Percentiles rank a stretch among this genome's conserved stretches.
phyloP scores from a whole-genome alignment of 2,329 filamentous ascomycete species.

The Thelonectria discophora region DNA sequence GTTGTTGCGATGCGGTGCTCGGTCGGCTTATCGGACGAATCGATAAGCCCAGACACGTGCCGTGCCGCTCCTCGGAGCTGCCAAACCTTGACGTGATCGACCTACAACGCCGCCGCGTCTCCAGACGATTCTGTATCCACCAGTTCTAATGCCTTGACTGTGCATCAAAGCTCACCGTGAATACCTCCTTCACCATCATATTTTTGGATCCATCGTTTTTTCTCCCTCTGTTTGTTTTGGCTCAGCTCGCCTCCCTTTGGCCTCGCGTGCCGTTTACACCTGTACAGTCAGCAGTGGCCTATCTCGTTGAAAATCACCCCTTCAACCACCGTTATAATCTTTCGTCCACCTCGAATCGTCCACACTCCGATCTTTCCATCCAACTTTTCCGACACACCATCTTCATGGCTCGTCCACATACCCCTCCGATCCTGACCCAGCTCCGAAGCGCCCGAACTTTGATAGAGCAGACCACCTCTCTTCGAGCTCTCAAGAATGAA shows the following conservation, averaged over 20 bases:
- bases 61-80: constrained; percentile 35
- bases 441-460: constrained; percentile 63
- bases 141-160: constrained; percentile 30
- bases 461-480: constrained; percentile 64
- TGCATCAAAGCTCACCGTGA: constrained; percentile 20
- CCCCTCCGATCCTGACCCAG: constrained; percentile 63
- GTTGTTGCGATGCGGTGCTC: neutral
- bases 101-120: constrained; percentile 33
- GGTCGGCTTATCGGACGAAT: constrained; percentile 28
- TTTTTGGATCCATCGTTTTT: constrained; percentile 8
- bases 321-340: constrained; percentile 25
- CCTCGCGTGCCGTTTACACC: constrained; percentile 28
- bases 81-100: constrained; percentile 41
- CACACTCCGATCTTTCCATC: constrained; percentile 5
- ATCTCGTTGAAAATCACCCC: constrained; percentile 24
- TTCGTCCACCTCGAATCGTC: constrained; percentile 19
- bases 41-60: constrained; percentile 38
- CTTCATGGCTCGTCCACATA: constrained; percentile 64
- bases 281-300: constrained; percentile 26
- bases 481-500: constrained; percentile 85
- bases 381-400: constrained; percentile 10
- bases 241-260: constrained; percentile 5
- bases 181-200: constrained; percentile 4
- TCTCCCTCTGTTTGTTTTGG: constrained; percentile 18
- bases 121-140: constrained; percentile 25